Base-by-base conservation (phyloP, 202 grass and related monocot genomes). In the Carex sylvatica region DNA sequence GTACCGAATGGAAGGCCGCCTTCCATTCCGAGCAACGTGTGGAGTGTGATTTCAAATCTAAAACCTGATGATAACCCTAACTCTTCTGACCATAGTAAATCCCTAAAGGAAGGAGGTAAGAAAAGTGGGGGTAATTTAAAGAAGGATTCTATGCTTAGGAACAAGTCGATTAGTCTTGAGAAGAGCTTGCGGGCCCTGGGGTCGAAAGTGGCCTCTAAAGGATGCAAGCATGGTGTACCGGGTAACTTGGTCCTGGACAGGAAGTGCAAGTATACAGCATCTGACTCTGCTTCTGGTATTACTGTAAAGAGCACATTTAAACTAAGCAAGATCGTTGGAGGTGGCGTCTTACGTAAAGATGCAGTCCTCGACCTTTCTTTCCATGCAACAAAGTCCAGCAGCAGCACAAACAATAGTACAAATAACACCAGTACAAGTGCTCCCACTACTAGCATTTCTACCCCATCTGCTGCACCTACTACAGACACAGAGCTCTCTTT, bases 151-250 rank as follows among this genome's bases (percentile, higher is more conserved):
- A 78, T 78, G 19, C 93, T 95, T 73, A 89, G 90, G 36, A 91
- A 91, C 72, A 99, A 99, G 68, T 90, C 93, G 56, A 92, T 86
- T 82, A 83, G 86, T 84, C 88, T 96, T 64, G 96, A 99, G 90
- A 99, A 99, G 79, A 92, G 85, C 77, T 96, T 89, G 70, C 88
- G 91, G 71, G 89, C 89, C 76, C 83, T 99, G 81, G 96, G 93
- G 56, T 91, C 96, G 61, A 99, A 99, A 92, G 87, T 83, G 42
- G 87, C 89, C 81, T 85, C 85, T 64, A 95, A 88, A 84, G 86
- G 89, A 76, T 89, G 74, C 77, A 99, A 99, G 81, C 86, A 95
- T 83, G 88, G 81, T 81, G 86, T 88, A 67, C 87, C 79, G 0
- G 83, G 77, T 42, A 91, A 65, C 80, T 85, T 84, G 83, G 87